These are phyloP conservation scores for Colletotrichum godetiae DNA, from an alignment of 2,329 filamentous ascomycete genomes.

Conservation along the genomic window DNA sequence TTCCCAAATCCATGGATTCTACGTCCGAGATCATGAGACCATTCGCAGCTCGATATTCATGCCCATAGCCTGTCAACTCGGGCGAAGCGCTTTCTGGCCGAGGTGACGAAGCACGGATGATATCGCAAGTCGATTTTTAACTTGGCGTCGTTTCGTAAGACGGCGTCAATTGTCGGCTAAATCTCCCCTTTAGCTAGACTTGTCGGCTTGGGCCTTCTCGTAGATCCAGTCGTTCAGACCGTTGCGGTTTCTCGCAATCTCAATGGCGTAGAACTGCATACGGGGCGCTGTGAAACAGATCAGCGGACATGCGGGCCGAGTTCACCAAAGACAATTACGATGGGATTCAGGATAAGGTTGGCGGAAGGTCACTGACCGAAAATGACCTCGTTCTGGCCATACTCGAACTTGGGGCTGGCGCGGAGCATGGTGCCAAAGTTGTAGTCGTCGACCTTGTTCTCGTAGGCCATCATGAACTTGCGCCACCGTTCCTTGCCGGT, in stretches of 20 bases:
- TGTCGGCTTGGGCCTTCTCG: conserved; percentile 78
- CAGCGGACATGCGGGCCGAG: background rate
- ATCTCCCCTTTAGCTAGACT: conserved; percentile 42
- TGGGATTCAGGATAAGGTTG: background rate
- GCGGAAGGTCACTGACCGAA: conserved; percentile 72
- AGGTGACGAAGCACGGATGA: background rate
- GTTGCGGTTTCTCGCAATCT: conserved; percentile 78
- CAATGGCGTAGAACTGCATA: conserved; percentile 67
- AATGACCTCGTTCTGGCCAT: conserved; percentile 89
- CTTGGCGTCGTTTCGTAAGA: background rate
- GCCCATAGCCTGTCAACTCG: background rate
- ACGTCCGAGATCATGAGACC: background rate
- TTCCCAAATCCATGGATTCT: background rate
- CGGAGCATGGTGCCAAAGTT: conserved; percentile 98
- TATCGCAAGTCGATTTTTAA: background rate
- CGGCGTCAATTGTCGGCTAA: background rate
- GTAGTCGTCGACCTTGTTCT: conserved; percentile 95
- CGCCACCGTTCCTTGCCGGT: conserved; percentile 93
- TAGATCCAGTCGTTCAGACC: conserved; percentile 98
- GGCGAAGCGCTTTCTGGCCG: conserved; percentile 12
- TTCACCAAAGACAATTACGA: background rate
- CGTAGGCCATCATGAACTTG: conserved; percentile 92
- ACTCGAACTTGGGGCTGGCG: conserved; percentile 81
- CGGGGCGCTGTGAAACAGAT: conserved; percentile 57
- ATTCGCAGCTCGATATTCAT: background rate